Evolutionary conservation across 768 basidiomycete genomes (phyloP).

Genomic region (Cantharellus anzutake): DNA sequence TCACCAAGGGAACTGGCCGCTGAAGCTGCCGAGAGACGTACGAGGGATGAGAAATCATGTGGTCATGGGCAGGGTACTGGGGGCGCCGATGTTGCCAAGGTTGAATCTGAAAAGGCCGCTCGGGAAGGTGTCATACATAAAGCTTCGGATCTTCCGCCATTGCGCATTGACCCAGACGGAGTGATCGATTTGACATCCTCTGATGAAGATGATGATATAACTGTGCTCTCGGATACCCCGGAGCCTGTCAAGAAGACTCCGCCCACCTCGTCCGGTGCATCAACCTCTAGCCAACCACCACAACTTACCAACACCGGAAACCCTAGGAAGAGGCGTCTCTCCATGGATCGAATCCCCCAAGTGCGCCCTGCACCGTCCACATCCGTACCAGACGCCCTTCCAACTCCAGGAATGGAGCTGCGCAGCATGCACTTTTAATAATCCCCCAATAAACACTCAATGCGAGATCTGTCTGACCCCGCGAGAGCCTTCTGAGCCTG

Average conservation of each 20-base stretch:
- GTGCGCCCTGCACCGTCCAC: neutral
- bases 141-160: constrained; percentile 18
- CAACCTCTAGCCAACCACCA: neutral
- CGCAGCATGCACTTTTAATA: constrained; percentile 46
- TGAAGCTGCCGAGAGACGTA: constrained; percentile 66
- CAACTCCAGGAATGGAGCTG: constrained; percentile 16
- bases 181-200: constrained; percentile 34
- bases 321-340: no score
- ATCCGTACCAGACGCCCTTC: neutral
- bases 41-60: constrained; percentile 56
- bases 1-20: constrained; percentile 57
- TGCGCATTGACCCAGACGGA: neutral
- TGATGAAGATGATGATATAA: constrained; percentile 19
- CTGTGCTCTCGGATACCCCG: neutral
- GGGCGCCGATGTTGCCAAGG: constrained; percentile 20
- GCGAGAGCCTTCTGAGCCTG: no score
- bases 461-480: constrained; percentile 38
- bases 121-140: constrained; percentile 41
- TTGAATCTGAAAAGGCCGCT: constrained; percentile 51
- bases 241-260: neutral
- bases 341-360: neutral
- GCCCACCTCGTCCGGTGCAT: neutral
- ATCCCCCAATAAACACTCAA: constrained; percentile 26
- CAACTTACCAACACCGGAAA: neutral
- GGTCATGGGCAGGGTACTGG: constrained; percentile 28